Evolutionary conservation across 371 early-diverging fungal genomes (phyloP), one percentile per base, ranked within the genome.

Genomic region (Apophysomyces variabilis): DNA sequence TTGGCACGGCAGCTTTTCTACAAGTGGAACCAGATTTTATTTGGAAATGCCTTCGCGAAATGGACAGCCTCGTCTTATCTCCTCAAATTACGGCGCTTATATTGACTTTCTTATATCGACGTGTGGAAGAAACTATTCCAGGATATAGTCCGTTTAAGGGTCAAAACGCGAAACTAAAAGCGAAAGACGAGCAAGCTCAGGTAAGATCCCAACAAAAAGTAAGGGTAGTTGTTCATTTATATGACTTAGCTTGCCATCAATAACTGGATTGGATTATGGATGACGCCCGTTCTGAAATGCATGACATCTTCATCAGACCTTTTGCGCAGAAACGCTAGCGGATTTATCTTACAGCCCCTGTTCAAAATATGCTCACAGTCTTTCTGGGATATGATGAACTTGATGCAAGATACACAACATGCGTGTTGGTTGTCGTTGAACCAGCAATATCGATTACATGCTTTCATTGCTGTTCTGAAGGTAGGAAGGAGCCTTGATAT

Each of bases 51-150:
- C 65, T 93, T 16, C 68, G 75, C 57, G 86, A 87, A 0, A 79
- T 92, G 72, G 81, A 89, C 32, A 88, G 89, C 60, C 78, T 88
- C 18, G 79, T 83, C 4, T 77, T 93, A 47, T 90, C 91, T 5
- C 80, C 93, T 32, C 84, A 90, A 65, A 88, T 88, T 8, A 80
- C 90, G 0, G 74, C 67, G 3, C 66, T 83, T 26, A 39, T 80
- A 0, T 18, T 76, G 14, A 63, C 70, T 0, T 74, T 83, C 41
- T 67, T 83, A 43, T 69, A 74, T n/a, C 72, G 67, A 7, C 73
- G 78, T 7, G 66, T 79, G 16, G 70, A 69, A 16, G 84, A 80
- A 37, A 77, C 72, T 0, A 71, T 79, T 9, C 81, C 84, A 4
- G 76, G 74, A 0, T 60, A 60, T 45, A 54, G 59, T 13, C 47